These are phyloP conservation scores for Magnaporthiopsis rhizophila DNA, from an alignment of 2,329 filamentous ascomycete species.

Conservation along the genomic window DNA sequence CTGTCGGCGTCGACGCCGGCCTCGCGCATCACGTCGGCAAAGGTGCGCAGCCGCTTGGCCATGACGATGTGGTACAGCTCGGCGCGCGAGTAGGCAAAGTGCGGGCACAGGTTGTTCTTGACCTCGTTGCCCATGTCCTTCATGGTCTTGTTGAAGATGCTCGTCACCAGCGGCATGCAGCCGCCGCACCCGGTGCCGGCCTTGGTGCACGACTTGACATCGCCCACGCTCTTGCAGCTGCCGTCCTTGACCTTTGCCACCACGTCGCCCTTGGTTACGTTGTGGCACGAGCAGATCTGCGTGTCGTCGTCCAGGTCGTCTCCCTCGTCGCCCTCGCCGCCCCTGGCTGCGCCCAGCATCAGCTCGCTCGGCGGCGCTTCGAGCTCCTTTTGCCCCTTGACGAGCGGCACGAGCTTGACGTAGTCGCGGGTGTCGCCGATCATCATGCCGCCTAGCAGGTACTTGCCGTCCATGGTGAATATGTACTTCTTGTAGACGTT, in stretches of 20 bases:
- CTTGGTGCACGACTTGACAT: conserved; percentile 85
- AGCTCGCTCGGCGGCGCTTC: conserved; percentile 74
- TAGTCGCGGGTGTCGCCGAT: conserved; percentile 90
- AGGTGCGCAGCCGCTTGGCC: conserved; percentile 66
- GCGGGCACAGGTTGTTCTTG: conserved; percentile 76
- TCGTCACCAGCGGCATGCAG: conserved; percentile 80
- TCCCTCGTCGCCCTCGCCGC: conserved; percentile 63
- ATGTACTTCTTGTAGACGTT: conserved; percentile 92
- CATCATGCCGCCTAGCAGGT: conserved; percentile 93
- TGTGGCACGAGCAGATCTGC: conserved; percentile 89
- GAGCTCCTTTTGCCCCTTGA: conserved; percentile 73
- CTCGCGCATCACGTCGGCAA: conserved; percentile 69
- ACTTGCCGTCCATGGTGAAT: conserved; percentile 84
- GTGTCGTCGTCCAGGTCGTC: conserved; percentile 78
- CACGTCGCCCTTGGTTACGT: conserved; percentile 79
- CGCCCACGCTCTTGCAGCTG: conserved; percentile 70
- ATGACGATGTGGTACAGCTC: conserved; percentile 88
- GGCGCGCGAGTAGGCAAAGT: conserved; percentile 75
- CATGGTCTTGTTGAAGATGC: conserved; percentile 88
- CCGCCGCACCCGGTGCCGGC: conserved; percentile 86
- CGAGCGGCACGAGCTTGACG: conserved; percentile 78
- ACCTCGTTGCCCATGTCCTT: conserved; percentile 77
- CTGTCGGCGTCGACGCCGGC: conserved; percentile 51
- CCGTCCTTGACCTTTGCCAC: conserved; percentile 66
- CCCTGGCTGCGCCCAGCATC: conserved; percentile 72